These are phyloP conservation scores for Fusarium sublunatum DNA, from an alignment of 2,329 filamentous ascomycete genomes.

Conservation along the genomic window DNA sequence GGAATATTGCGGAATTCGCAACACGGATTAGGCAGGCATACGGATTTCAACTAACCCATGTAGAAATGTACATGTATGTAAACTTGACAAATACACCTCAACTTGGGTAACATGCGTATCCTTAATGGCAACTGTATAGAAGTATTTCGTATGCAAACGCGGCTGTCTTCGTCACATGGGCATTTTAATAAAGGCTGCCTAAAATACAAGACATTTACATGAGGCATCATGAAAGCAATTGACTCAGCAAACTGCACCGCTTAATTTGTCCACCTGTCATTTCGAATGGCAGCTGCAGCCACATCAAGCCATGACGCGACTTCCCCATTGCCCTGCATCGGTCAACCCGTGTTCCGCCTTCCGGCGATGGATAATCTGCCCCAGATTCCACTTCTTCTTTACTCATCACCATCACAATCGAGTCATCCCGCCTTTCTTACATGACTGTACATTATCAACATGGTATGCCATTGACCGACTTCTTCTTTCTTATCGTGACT, in stretches of 20 bases:
- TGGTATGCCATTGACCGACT: slow-evolving; percentile 13
- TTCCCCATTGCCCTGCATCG: slow-evolving; percentile 41
- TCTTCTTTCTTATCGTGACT: slow-evolving; percentile 29
- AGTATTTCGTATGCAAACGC: not conserved
- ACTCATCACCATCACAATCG: slow-evolving; percentile 8
- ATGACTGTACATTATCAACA: not conserved
- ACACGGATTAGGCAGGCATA: no score
- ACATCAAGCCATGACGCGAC: slow-evolving; percentile 32
- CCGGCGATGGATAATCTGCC: slow-evolving; percentile 16
- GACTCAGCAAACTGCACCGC: slow-evolving; percentile 2
- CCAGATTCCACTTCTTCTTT: slow-evolving; percentile 21
- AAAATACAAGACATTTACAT: slow-evolving; percentile 35
- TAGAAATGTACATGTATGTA: not conserved
- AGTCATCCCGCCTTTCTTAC: slow-evolving; percentile 37
- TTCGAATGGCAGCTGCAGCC: slow-evolving; percentile 31
- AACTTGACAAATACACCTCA: not conserved
- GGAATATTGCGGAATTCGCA: not conserved
- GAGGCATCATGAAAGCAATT: slow-evolving; percentile 16
- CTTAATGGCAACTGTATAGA: slow-evolving; percentile 10
- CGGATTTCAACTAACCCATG: not conserved
- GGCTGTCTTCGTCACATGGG: slow-evolving; percentile 15
- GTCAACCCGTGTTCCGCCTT: slow-evolving; percentile 39
- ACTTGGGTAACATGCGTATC: slow-evolving; percentile 10
- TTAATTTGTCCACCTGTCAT: slow-evolving; percentile 30
- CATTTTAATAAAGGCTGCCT: slow-evolving; percentile 23